Base-by-base conservation (phyloP, 1,284 basidiomycete species). In the Boletus chippewaensis region DNA sequence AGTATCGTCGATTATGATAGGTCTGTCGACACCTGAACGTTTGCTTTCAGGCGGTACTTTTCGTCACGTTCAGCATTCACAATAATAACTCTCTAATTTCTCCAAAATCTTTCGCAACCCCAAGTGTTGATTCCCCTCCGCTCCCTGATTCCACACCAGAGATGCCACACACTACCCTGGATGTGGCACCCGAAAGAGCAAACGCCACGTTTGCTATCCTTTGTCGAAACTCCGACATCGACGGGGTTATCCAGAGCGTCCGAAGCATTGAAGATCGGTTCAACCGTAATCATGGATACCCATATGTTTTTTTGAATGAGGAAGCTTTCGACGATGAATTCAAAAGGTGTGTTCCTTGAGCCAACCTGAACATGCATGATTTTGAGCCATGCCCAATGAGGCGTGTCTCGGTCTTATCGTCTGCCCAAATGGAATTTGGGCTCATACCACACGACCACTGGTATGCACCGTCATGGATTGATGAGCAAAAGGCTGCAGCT, bases 391-490 rank as follows among this genome's bases (percentile, higher is more conserved):
- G n/a, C 2, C 32, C 55, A 78, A 43, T 24, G 18, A 63, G 81
- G 57, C 76, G 81, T 38, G 76, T 87, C 4, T 72, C 74, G 40
- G 72, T 78, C 8, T 62, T 86, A 38, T 80, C 78, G 10, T 68
- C 74, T 40, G 74, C 80, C 3, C 74, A 74, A 16, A 74, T 83
- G 47, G 69, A 73, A 18, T 95, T 91, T 65, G 91, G 90, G 4
- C 63, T 80, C 32, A 85, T 95, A 45, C 81, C 84, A 1, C 63
- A 62, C 18, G 80, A 86, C 32, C 79, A 89, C 55, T 94, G 91
- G 91, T 71, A 75, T 53, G 83, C 90, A 61, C 90, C 91, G 1
- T 74, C 82, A 16, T 91, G 85, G 84, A 86, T 90, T 49, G 84
- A 90, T 56, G 84, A 90, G 62, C 71, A 79, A 5, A 76, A 73